Evolutionary conservation across 768 basidiomycete species (phyloP).

Genomic region (Terana coerulea): DNA sequence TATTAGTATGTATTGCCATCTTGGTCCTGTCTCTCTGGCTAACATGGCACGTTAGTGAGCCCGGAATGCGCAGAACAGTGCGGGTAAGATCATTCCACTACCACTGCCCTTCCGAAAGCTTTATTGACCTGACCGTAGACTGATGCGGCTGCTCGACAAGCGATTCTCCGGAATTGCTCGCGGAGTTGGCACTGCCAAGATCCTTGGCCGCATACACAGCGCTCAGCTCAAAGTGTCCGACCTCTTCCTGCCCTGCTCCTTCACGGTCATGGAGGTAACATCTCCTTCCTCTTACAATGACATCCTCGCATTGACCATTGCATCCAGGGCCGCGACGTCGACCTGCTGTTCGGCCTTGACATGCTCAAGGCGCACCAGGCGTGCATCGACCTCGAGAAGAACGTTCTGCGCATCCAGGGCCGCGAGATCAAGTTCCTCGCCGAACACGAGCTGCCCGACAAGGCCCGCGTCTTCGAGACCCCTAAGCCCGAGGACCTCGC

Average conservation of each 20-base stretch:
- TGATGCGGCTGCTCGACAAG: slow-evolving; percentile 91
- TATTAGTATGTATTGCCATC: slow-evolving; percentile 63
- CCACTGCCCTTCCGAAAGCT: slow-evolving; percentile 3
- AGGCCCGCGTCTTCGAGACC: slow-evolving; percentile 45
- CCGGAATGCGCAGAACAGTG: slow-evolving; percentile 90
- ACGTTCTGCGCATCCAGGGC: slow-evolving; percentile 87
- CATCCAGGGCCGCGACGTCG: slow-evolving; percentile 79
- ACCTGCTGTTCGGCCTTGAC: slow-evolving; percentile 97
- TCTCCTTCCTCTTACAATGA: not conserved
- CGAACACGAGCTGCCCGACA: slow-evolving; percentile 92
- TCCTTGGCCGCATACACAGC: slow-evolving; percentile 90
- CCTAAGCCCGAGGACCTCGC: slow-evolving; percentile 26
- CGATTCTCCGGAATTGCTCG: slow-evolving; percentile 86
- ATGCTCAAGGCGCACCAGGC: slow-evolving; percentile 99
- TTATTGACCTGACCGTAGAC: slow-evolving; percentile 36
- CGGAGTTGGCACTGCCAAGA: slow-evolving; percentile 93
- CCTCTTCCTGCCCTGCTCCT: slow-evolving; percentile 81
- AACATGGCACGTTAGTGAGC: slow-evolving; percentile 54
- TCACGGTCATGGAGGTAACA: slow-evolving; percentile 89
- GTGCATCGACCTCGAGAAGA: slow-evolving; percentile 88
- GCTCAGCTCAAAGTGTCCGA: slow-evolving; percentile 89
- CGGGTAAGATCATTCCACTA: slow-evolving; percentile 56
- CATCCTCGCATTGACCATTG: not conserved
- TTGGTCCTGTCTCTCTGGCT: not conserved
- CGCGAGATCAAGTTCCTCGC: slow-evolving; percentile 85